Conservation (phyloP, 371 early-diverging fungal species). For the Chytridium lagenaria region DNA sequence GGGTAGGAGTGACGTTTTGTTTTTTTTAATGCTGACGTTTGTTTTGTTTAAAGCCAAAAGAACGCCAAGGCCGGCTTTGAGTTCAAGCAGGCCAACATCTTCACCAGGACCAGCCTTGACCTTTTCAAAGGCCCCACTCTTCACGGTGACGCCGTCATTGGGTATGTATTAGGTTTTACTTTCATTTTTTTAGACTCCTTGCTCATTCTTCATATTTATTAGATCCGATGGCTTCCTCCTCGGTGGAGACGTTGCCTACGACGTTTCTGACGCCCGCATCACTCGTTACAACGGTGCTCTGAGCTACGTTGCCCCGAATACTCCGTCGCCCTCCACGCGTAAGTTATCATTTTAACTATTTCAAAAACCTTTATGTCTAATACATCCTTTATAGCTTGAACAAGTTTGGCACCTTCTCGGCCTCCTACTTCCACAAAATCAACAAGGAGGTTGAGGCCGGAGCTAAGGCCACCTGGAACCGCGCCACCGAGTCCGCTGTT, state of each 20-base stretch:
- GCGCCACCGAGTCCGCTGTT: constrained; percentile 72
- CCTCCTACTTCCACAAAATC: constrained; percentile 96
- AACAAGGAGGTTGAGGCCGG: constrained; percentile 89
- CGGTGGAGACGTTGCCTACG: constrained; percentile 94
- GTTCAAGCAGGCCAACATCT: constrained; percentile 84
- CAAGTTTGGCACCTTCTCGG: constrained; percentile 75
- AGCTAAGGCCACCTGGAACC: constrained; percentile 91
- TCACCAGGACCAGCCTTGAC: constrained; percentile 74
- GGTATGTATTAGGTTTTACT: too few species aligned
- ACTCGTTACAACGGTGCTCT: constrained; percentile 81
- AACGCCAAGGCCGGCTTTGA: constrained; percentile 74
- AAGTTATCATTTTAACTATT: constrained; percentile 24
- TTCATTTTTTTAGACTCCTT: too few species aligned
- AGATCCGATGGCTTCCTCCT: constrained; percentile 83
- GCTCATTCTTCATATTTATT: constrained; percentile 24
- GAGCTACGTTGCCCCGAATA: constrained; percentile 89
- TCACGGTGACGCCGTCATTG: constrained; percentile 74
- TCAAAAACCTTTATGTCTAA: neutral
- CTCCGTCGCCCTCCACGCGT: constrained; percentile 85
- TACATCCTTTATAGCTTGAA: constrained; percentile 42
- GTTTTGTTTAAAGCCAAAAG: constrained; percentile 58
- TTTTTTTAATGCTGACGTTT: neutral
- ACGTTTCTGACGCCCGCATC: constrained; percentile 83
- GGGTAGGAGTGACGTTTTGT: constrained; percentile 40
- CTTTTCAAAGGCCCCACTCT: constrained; percentile 84